phyloP scores from a whole-genome alignment of 73 alveolate genomes.

The Paramecium octaurelia region DNA sequence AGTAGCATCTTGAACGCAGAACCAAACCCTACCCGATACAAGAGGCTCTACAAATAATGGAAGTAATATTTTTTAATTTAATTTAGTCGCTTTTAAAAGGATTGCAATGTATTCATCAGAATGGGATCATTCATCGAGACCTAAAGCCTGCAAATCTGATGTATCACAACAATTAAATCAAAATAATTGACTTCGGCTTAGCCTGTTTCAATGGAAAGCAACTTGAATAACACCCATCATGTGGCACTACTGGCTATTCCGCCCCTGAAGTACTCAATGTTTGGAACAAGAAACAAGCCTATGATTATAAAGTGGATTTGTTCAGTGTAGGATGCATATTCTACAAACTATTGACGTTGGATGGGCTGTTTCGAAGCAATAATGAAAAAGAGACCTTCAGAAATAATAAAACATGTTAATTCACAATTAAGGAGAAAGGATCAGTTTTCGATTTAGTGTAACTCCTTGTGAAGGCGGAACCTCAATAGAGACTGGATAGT shows the following conservation, averaged over 20 bases:
- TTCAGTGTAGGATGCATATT: slow-evolving; percentile 40
- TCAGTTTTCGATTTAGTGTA: slow-evolving; percentile 1
- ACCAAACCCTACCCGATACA: not conserved
- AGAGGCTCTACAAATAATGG: not conserved
- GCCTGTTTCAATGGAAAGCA: slow-evolving; percentile 53
- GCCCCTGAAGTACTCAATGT: slow-evolving; percentile 37
- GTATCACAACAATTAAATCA: slow-evolving; percentile 73
- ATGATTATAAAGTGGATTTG: slow-evolving; percentile 12
- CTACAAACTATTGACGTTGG: not conserved
- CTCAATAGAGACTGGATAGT: not conserved
- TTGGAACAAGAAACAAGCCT: not conserved
- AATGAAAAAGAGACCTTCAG: not conserved
- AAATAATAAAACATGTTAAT: not conserved
- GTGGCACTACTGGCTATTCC: slow-evolving; percentile 29
- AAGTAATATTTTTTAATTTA: not conserved
- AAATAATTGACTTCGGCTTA: slow-evolving; percentile 78
- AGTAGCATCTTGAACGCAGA: not conserved
- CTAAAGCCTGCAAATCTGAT: slow-evolving; percentile 73
- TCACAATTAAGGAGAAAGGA: slow-evolving; percentile 2
- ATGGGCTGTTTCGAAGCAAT: not conserved
- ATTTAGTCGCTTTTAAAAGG: slow-evolving; percentile 75
- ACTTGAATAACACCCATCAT: not conserved
- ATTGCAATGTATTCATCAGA: slow-evolving; percentile 69
- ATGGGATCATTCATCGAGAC: slow-evolving; percentile 75
- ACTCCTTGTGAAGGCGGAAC: not conserved